A percentile compares a stretch with the other conserved stretches of the same genome.
These are phyloP conservation scores for Didymella segeticola DNA, from an alignment of 2,329 filamentous ascomycete species.

Conservation along the genomic window DNA sequence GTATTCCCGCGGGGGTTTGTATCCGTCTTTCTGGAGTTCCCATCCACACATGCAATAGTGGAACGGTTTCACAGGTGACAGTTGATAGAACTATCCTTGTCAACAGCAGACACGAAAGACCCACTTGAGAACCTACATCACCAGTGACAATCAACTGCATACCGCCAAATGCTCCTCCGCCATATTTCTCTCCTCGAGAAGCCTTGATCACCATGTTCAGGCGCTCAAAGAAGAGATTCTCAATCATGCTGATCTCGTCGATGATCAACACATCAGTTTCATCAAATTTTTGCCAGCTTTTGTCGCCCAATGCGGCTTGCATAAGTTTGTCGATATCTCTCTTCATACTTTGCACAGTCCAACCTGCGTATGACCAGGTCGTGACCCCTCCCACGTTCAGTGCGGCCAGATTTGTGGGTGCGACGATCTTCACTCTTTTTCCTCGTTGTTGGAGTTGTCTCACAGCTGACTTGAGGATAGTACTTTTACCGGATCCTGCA, in stretches of 20 bases:
- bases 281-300: constrained; percentile 39
- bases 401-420: constrained; percentile 67
- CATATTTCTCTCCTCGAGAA: constrained; percentile 28
- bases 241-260: constrained; percentile 72
- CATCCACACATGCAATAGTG: constrained; percentile 60
- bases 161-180: constrained; percentile 51
- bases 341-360: constrained; percentile 58
- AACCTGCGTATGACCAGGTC: constrained; percentile 64
- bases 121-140: constrained; percentile 46
- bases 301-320: constrained; percentile 40
- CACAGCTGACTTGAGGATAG: constrained; percentile 60
- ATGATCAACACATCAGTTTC: constrained; percentile 65
- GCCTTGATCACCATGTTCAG: constrained; percentile 56
- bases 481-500: constrained; percentile 67
- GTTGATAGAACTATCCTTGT: constrained; percentile 37
- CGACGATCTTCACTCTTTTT: constrained; percentile 58
- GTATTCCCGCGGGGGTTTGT: constrained; percentile 14
- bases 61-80: constrained; percentile 67
- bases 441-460: constrained; percentile 45
- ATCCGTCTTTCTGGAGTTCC: constrained; percentile 28
- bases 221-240: constrained; percentile 61
- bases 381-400: constrained; percentile 64
- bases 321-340: constrained; percentile 48
- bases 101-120: not conserved
- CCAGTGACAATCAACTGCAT: constrained; percentile 64